A percentile compares a stretch with the other conserved stretches of the same genome.
phyloP scores from a whole-genome alignment of 441 rosid species.

The Jatropha podagrica region DNA sequence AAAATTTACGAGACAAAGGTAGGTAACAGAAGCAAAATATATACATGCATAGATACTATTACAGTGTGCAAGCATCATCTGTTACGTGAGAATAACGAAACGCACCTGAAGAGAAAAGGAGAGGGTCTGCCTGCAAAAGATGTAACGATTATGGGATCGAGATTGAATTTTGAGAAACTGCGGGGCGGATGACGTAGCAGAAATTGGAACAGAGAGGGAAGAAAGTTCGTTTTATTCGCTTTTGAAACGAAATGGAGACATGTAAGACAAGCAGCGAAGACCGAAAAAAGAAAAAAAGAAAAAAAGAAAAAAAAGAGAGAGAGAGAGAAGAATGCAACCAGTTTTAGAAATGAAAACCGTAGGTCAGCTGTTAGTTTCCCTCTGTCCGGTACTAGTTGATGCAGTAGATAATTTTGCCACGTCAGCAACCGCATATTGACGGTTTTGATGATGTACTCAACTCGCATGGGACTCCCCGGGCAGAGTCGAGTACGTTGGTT shows the following conservation, averaged over 20 bases:
- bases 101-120: slow-evolving; percentile 25
- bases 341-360: background rate
- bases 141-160: background rate
- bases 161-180: background rate
- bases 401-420: background rate
- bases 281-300: background rate
- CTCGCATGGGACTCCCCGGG: too few species aligned
- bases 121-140: slow-evolving; percentile 32
- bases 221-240: background rate
- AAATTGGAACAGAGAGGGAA: background rate
- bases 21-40: background rate
- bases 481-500: too few species aligned
- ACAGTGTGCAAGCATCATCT: background rate
- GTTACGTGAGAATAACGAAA: background rate
- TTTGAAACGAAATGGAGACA: background rate
- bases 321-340: background rate
- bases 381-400: too few species aligned
- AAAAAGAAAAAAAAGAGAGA: background rate
- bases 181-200: background rate
- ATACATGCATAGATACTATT: background rate
- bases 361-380: too few species aligned
- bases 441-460: background rate
- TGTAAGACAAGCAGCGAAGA: background rate
- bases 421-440: background rate
- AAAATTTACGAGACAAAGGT: too few species aligned